Conservation (phyloP, 2,329 filamentous ascomycete species). For the Ciborinia camelliae region DNA sequence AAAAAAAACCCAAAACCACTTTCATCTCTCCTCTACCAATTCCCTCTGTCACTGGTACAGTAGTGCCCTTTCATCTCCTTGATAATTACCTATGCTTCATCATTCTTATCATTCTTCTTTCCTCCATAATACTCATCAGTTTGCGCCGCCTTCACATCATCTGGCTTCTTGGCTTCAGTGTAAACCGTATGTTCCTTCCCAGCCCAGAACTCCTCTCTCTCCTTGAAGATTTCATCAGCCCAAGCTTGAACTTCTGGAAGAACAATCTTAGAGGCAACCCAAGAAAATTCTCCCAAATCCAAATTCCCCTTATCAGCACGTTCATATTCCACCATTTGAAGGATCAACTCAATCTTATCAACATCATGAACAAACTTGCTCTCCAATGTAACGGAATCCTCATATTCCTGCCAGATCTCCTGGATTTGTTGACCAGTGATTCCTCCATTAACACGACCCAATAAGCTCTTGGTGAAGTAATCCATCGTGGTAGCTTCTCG, state of each 20-base stretch:
- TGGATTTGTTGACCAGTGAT: slow-evolving; percentile 66
- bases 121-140: slow-evolving; percentile 25
- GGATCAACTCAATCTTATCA: slow-evolving; percentile 91
- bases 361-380: slow-evolving; percentile 92
- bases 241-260: slow-evolving; percentile 77
- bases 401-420: slow-evolving; percentile 91
- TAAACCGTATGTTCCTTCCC: slow-evolving; percentile 23
- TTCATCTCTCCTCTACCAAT: background rate
- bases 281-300: slow-evolving; percentile 83
- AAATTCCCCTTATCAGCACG: slow-evolving; percentile 55
- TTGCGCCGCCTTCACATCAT: slow-evolving; percentile 7
- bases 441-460: slow-evolving; percentile 74
- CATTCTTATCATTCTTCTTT: background rate
- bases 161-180: background rate
- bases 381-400: slow-evolving; percentile 79
- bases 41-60: background rate
- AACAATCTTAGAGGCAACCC: slow-evolving; percentile 69
- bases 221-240: slow-evolving; percentile 71
- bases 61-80: background rate
- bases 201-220: slow-evolving; percentile 74
- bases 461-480: slow-evolving; percentile 67
- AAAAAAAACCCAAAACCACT: background rate
- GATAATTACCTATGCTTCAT: background rate
- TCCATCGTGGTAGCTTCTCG: slow-evolving; percentile 90
- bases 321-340: slow-evolving; percentile 98